Evolutionary conservation across 306 rosid species (phyloP).

Genomic region (Dalbergia cochinchinensis): DNA sequence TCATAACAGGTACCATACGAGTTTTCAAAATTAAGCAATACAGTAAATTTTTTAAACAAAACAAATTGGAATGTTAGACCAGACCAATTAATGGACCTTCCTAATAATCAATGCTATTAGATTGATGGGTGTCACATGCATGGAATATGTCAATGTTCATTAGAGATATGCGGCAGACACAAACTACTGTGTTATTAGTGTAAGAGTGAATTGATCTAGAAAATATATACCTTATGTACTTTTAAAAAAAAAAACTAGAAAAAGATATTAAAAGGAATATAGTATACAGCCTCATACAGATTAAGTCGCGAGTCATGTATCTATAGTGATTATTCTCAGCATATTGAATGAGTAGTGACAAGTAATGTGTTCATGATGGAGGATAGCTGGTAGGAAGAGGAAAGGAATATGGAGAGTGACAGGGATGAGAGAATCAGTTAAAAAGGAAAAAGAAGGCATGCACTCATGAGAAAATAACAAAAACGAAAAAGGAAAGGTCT

Average conservation of each 20-base stretch:
- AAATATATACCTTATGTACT: background rate
- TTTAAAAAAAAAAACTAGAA: background rate
- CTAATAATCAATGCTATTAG: background rate
- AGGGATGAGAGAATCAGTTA: slow-evolving; percentile 1
- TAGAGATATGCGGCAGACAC: background rate
- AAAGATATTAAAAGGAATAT: background rate
- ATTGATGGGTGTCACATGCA: slow-evolving; percentile 4
- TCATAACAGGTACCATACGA: background rate
- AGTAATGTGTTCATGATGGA: slow-evolving; percentile 21
- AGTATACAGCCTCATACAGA: background rate
- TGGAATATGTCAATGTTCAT: background rate
- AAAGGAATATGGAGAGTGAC: slow-evolving; percentile 45
- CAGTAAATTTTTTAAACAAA: background rate
- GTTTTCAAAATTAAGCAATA: background rate
- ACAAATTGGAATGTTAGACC: background rate
- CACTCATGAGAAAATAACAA: slow-evolving; percentile 24
- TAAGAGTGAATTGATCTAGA: background rate
- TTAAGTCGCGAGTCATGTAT: no score
- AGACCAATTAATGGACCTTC: background rate
- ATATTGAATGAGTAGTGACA: background rate
- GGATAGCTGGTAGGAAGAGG: slow-evolving; percentile 10
- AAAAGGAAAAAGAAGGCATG: slow-evolving; percentile 10
- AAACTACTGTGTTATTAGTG: background rate
- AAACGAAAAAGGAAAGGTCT: slow-evolving; percentile 2
- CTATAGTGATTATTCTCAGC: background rate